phyloP scores from a whole-genome alignment of 371 early-diverging fungal species.

The Blyttiomyces sp. region DNA sequence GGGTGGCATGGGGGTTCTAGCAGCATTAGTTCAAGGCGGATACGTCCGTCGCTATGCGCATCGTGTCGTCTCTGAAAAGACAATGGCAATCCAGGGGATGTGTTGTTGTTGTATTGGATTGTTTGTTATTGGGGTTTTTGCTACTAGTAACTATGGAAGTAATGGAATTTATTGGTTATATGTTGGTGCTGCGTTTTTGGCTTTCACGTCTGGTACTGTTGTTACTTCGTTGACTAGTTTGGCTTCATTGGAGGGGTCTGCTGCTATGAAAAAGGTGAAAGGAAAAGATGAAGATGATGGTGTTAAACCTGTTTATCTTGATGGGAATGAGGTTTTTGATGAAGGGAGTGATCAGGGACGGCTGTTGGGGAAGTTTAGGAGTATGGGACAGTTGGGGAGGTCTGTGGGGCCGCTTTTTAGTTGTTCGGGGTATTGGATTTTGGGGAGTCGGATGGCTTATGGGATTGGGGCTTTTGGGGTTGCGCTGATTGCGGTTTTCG shows the following conservation, averaged over 20 bases:
- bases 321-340: constrained; percentile 29
- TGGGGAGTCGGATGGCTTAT: constrained; percentile 50
- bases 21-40: constrained; percentile 88
- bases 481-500: constrained; percentile 4
- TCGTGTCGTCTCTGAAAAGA: constrained; percentile 60
- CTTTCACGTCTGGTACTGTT: constrained; percentile 90
- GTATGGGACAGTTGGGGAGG: constrained; percentile 89
- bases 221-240: constrained; percentile 85
- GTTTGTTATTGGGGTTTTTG: constrained; percentile 57
- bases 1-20: constrained; percentile 82
- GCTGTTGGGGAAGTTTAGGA: constrained; percentile 81
- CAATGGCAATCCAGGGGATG: constrained; percentile 77
- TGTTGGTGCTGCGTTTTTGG: constrained; percentile 72
- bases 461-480: constrained; percentile 7
- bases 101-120: constrained; percentile 67
- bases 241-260: constrained; percentile 57
- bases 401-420: constrained; percentile 85
- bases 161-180: constrained; percentile 41
- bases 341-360: constrained; percentile 52
- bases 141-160: constrained; percentile 6
- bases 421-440: constrained; percentile 84
- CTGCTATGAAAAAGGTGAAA: constrained; percentile 16
- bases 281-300: constrained; percentile 25
- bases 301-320: constrained; percentile 4
- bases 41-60: constrained; percentile 80